Evolutionary conservation across 805 yeast species (phyloP), one percentile per base, ranked within the genome.

Genomic region (Zygosaccharomyces pseudorouxii): DNA sequence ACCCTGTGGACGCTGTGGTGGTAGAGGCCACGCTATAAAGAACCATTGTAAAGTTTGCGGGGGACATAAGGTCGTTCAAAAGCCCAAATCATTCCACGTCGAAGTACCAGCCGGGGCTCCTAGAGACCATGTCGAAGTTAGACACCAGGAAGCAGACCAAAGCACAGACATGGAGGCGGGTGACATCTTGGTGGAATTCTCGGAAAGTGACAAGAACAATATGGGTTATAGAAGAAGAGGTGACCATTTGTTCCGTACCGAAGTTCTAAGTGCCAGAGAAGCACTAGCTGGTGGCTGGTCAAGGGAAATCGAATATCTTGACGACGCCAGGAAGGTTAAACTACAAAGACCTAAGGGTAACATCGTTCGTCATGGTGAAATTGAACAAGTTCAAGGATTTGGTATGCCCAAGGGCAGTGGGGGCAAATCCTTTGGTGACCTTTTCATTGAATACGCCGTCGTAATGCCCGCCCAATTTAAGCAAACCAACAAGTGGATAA

Each of bases 171-270:
- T 80, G 74, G 77, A 74, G 4, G 79, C 96, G 3, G 99, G 99
- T 16, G 88, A 92, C 68, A 70, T 93, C 48, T 64, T 76, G 22
- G 73, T 89, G n/a, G 73, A 71, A 37, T 62, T 88, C 33, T 62
- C 60, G 28, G 97, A 92, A 68, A 71, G 74, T 35, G 42, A 48
- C 27, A 47, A 45, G 10, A 61, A 69, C 16, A 84, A 86, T 61
- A 63, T 88, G 77, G 99, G 99, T 6, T 93, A 82, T 69, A 77
- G 97, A 66, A 78, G 99, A 57, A 76, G 89, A 51, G 86, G 86
- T 31, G 64, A 75, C 53, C 73, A 85, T 58, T 69, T 93, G 54
- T 90, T 83, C 70, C 73, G 98, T 51, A 86, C 89, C 0, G 98
- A 93, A 63, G 82, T 80, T 1, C 63, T 93, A 27, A 76, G 85